Base-by-base conservation (phyloP, 2,329 filamentous ascomycete species). In the Ceratocystis ficicola region DNA sequence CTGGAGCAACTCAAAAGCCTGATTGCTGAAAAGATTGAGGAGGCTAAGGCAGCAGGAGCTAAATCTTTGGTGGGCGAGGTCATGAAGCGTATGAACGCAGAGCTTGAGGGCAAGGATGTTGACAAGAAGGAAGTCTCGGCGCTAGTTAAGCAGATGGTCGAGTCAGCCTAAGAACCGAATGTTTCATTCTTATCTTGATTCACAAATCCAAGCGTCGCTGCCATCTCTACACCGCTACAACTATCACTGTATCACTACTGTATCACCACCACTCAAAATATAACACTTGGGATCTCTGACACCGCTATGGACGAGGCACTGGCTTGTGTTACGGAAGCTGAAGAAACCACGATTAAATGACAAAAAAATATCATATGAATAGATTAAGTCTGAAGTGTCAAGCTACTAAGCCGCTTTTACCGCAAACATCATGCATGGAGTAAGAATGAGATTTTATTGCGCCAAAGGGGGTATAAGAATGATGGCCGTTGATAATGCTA, bases 61-160 rank as follows among this genome's bases (percentile, higher is more conserved):
- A 83, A 83, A 73, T 71, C 77, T 15, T 73, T 79, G 62, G 74
- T 85, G 69, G 85, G 86, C 3, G 79, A 83, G 66, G 79, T 87
- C 8, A 82, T 90, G 80, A 87, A 84, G 77, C 79, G 76, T 68
- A 73, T 88, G 10, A 74, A 83, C 64, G 75, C 77, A 3, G 75
- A 76, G 32, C 75, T 89, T 32, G 82, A 85, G 67, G 86, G 83
- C 44, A 86, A 85, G 75, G 79, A 82, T 48, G 80, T 88, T 44
- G 83, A 90, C 72, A 84, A 80, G 74, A 80, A 79, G 64, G 79
- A 82, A 69, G 76, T 91, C 61, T 81, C 80, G 3, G 81, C 77
- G 70, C 75, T 86, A 70, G 83, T 89, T 62, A 86, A 86, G 75
- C 77, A 84, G 72, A 41, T 69, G 50, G 62, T 59, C 1, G 67